Percentiles rank a stretch among this genome's conserved stretches.
Conservation (phyloP, 129 eudicot species). For the Calendula officinalis region DNA sequence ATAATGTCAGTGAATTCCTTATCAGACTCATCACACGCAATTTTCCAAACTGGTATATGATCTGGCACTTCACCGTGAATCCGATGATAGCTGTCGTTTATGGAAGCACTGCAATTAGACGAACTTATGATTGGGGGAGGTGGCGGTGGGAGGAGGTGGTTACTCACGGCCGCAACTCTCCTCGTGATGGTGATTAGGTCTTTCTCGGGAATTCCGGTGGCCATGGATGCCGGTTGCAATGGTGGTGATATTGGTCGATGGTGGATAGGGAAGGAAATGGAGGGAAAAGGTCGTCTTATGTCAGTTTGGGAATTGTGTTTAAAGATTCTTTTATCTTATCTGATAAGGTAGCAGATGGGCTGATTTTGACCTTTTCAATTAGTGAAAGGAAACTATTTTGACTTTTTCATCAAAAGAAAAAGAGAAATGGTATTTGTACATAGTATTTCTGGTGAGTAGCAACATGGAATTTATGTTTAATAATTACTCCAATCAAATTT, state of each 20-base stretch:
- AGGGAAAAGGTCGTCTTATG: constrained; percentile 24
- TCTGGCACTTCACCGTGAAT: constrained; percentile 68
- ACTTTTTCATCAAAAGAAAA: neutral
- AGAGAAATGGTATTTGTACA: too few relatives aligned
- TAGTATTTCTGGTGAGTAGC: too few relatives aligned
- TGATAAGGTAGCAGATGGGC: constrained; percentile 26
- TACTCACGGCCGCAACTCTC: constrained; percentile 56
- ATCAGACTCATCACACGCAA: constrained; percentile 58
- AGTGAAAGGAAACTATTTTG: neutral
- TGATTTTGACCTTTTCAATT: constrained; percentile 22
- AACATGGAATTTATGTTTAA: too few relatives aligned
- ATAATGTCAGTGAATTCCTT: constrained; percentile 71
- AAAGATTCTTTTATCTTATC: constrained; percentile 32
- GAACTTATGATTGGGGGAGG: constrained; percentile 13
- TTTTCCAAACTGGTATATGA: constrained; percentile 53
- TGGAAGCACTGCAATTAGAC: constrained; percentile 37
- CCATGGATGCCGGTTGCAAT: constrained; percentile 34
- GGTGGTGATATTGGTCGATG: constrained; percentile 4
- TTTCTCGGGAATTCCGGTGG: constrained; percentile 31
- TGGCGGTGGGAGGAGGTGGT: constrained; percentile 53
- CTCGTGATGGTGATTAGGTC: constrained; percentile 41
- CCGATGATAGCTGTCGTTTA: constrained; percentile 70
- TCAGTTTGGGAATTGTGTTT: constrained; percentile 17
- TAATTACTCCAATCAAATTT: too few relatives aligned
- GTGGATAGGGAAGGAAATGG: constrained; percentile 25